Evolutionary conservation across 2,329 filamentous ascomycete genomes (phyloP), one percentile per base, ranked within the genome.

Genomic region (Tricladium varicosporioides): DNA sequence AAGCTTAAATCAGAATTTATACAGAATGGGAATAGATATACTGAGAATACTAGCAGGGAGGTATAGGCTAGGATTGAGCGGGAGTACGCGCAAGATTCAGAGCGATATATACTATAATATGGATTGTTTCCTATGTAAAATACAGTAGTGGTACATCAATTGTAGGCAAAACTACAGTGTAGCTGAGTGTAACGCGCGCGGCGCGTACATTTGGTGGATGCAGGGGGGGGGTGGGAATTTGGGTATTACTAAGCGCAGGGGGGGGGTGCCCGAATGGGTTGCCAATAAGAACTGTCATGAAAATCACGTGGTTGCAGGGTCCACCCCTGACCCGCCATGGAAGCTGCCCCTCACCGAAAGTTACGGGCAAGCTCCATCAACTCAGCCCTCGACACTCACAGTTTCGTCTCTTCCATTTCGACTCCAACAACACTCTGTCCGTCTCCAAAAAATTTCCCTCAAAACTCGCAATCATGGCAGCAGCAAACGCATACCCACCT

Each of bases 401-500:
- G 36, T 40, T 40, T 40, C 36, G 36, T 40, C 10, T 40, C 36
- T 13, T 13, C 10, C 36, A 11, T 40, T n/a, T 10, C 10, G 4
- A 40, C 36, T 40, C 11, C 36, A 11, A 40, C 36, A 40, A 53
- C 18, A 22, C 22, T 16, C 50, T 14, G 18, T 54, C 19, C 15
- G 48, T 13, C 52, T 40, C 31, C 15, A 48, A 10, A 42, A 36
- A 27, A n/a, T 33, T n/a, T 9, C 22, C 22, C 22, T 3, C 22
- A 48, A 51, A 15, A 40, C 27, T 22, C 36, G 1, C 33, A 46
- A 63, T 8, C 11, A 69, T 69, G 67, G 61, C 66, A 51, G 36
- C 61, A n/a, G 36, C 57, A 49, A 60, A 65, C 31, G 62, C 67
- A 47, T 69, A 69, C 46, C 68, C 68, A 48, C 60, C 64, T 14